A percentile compares a stretch with the other conserved stretches of the same genome.
These are phyloP conservation scores for Pseudocercospora fijiensis DNA, from an alignment of 2,329 filamentous ascomycete genomes.

Conservation along the genomic window DNA sequence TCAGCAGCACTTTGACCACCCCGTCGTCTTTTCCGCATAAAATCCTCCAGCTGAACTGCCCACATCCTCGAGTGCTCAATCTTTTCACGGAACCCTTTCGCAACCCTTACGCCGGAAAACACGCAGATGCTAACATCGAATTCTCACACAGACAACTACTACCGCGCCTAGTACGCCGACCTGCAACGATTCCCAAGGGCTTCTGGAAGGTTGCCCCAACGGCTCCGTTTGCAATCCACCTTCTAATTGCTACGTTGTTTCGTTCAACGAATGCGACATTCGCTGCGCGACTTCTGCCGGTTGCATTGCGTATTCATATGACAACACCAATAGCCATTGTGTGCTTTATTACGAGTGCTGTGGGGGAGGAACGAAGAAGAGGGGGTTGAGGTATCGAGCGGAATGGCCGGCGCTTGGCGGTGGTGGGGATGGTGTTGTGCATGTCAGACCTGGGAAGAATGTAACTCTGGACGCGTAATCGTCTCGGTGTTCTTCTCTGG, in stretches of 20 bases:
- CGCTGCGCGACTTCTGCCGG: not conserved
- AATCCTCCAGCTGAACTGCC: no score
- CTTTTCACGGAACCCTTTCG: not conserved
- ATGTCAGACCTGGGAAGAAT: not conserved
- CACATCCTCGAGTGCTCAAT: no score
- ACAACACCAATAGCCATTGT: not conserved
- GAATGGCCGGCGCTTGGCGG: not conserved
- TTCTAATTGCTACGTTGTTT: not conserved
- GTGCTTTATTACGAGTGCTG: not conserved
- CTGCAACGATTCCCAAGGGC: no score
- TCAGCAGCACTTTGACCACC: no score
- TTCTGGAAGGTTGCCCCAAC: not conserved
- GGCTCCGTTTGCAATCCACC: not conserved
- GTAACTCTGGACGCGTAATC: not conserved
- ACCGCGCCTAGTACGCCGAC: not conserved
- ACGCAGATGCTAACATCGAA: not conserved
- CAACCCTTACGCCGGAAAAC: not conserved
- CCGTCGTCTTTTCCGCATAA: no score
- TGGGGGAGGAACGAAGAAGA: not conserved
- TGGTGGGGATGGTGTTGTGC: not conserved
- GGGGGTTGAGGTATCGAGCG: not conserved
- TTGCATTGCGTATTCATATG: not conserved
- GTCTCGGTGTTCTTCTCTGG: not conserved
- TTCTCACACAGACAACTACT: not conserved
- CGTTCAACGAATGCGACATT: not conserved